Evolutionary conservation across 2,329 filamentous ascomycete genomes (phyloP), one percentile per base, ranked within the genome.

Genomic region (Ceratocystis colombiana): DNA sequence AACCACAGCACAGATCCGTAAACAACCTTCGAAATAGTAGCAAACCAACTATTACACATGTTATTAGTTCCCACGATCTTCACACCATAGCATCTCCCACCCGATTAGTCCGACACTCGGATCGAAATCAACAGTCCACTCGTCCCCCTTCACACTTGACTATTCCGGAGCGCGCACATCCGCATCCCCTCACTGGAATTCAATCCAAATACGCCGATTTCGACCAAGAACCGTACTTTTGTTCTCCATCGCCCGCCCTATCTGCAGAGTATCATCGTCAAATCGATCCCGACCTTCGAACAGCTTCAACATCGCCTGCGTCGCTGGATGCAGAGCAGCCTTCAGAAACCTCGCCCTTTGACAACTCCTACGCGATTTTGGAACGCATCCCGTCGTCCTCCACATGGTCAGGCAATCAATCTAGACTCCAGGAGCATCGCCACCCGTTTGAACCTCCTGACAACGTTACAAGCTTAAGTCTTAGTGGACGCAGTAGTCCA

Each of bases 321-420:
- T 57, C 48, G 61, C 37, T 30, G 41, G 25, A 37, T 61, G 55
- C 41, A 10, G 5, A n/a, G 1, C 25, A 8, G 46, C 62, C 7
- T 17, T 41, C 41, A 3, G 17, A 48, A 2, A 25, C 8, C 10
- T 63, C 61, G 12, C 61, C 61, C 5, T 63, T 63, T 25, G 45
- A 63, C 61, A 63, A 63, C 61, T 45, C 46, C 20, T 50, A 63
- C 44, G 61, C 37, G 4, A 33, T 63, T 37, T 25, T 44, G 5
- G 61, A 63, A 48, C 61, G 25, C n/a, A 45, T 30, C n/a, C 46
- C 25, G 15, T 33, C 44, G 10, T 50, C 41, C 10, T 48, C 25
- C n/a, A 63, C 44, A 5, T 28, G 44, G 12, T 28, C 61, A 8
- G 33, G n/a, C 22, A 50, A 37, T 25, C 22, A 22, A 30, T 28